Conservation (phyloP, 495 filamentous ascomycete species). For the Neurospora terricola region DNA sequence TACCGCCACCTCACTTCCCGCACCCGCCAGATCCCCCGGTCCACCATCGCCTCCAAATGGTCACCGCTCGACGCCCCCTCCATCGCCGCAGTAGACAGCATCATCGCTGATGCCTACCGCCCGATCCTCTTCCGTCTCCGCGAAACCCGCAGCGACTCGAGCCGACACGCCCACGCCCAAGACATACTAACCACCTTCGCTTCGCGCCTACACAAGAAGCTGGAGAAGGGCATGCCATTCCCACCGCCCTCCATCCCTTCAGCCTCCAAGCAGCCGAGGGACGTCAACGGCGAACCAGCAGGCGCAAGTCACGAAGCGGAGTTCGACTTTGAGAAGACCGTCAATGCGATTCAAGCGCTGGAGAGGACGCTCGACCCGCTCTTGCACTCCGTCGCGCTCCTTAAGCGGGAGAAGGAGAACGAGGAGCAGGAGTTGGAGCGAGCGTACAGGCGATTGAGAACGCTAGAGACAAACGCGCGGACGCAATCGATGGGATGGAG, state of each 20-base stretch:
- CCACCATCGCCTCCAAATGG: constrained; percentile 38
- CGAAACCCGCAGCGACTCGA: constrained; percentile 15
- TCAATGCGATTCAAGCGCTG: constrained; percentile 26
- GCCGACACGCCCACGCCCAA: constrained; percentile 25
- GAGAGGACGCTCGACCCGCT: constrained; percentile 33
- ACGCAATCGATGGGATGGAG: constrained; percentile 28
- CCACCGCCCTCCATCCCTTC: constrained; percentile 19
- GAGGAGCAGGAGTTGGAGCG: constrained; percentile 26
- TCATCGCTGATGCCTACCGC: constrained; percentile 28
- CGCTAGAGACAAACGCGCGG: constrained; percentile 28
- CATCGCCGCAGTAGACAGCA: constrained; percentile 23
- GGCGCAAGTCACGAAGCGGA: constrained; percentile 24
- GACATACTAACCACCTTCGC: constrained; percentile 24
- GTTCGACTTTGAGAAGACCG: constrained; percentile 34
- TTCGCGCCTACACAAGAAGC: constrained; percentile 25
- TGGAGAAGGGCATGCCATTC: constrained; percentile 33
- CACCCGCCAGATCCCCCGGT: constrained; percentile 29
- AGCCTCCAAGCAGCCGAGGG: not conserved
- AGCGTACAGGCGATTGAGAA: constrained; percentile 29
- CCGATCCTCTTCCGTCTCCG: constrained; percentile 32
- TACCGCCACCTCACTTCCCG: constrained; percentile 32
- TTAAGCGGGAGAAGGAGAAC: constrained; percentile 29
- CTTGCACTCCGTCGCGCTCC: constrained; percentile 33
- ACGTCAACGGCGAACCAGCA: not conserved
- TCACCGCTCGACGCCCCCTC: constrained; percentile 27